These are phyloP conservation scores for Candida silvatica DNA, from an alignment of 805 yeast genomes.

Conservation along the genomic window DNA sequence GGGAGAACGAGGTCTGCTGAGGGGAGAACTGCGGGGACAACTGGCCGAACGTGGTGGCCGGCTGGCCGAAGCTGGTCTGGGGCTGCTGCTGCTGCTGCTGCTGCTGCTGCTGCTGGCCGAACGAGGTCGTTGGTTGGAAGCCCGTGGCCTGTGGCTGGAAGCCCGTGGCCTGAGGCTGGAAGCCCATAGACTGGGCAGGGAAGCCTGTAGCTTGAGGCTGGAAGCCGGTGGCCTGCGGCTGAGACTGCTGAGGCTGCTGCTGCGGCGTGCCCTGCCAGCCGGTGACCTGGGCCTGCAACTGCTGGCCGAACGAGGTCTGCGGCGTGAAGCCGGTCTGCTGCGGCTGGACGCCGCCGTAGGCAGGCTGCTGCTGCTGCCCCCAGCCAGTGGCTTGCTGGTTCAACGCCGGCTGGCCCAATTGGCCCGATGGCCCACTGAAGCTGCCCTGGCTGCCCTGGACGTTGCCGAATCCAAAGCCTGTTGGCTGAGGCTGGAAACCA, in stretches of 20 bases:
- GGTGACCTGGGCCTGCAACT: slow-evolving; percentile 4
- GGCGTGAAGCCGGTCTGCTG: slow-evolving; percentile 2
- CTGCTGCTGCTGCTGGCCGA: slow-evolving; percentile 26
- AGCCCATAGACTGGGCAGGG: neutral
- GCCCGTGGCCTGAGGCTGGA: slow-evolving; percentile 15
- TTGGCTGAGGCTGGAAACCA: slow-evolving; percentile 15
- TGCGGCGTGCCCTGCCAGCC: slow-evolving; percentile 3
- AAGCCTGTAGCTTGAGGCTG: slow-evolving; percentile 12
- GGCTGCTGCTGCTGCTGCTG: slow-evolving; percentile 9
- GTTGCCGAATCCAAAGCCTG: slow-evolving; percentile 19
- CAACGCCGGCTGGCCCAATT: slow-evolving; percentile 6
- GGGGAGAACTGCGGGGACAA: slow-evolving; percentile 12
- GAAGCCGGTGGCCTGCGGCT: slow-evolving; percentile 20
- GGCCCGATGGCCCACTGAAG: slow-evolving; percentile 11
- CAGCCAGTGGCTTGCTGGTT: slow-evolving; percentile 33
- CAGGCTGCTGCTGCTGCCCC: slow-evolving; percentile 15
- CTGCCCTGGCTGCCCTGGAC: slow-evolving; percentile 24
- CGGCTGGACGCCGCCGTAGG: slow-evolving; percentile 11
- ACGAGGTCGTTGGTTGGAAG: slow-evolving; percentile 27
- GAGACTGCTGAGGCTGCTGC: slow-evolving; percentile 4
- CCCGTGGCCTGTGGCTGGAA: slow-evolving; percentile 43
- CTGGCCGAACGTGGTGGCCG: slow-evolving; percentile 9
- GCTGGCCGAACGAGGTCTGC: slow-evolving; percentile 6
- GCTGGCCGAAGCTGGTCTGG: slow-evolving; percentile 10
- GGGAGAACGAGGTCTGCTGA: slow-evolving; percentile 21